A percentile compares a stretch with the other conserved stretches of the same genome.
phyloP scores from a whole-genome alignment of 768 basidiomycete species.

The Leccinellum rugosiceps region DNA sequence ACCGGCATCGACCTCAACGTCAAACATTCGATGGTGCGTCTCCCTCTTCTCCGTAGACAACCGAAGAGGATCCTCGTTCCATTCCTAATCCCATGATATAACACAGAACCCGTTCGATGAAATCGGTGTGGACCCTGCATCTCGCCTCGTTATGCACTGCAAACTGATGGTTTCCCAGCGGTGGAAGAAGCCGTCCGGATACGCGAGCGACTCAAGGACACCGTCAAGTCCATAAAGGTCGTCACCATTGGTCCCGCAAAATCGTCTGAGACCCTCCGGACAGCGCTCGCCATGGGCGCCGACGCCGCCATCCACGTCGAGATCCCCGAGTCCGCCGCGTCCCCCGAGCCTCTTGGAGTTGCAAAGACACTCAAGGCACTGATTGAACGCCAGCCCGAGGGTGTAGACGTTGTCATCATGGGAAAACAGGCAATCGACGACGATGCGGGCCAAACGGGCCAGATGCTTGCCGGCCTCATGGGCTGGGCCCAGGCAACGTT shows the following conservation, averaged over 20 bases:
- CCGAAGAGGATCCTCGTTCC: neutral
- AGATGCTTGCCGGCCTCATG: conserved; percentile 93
- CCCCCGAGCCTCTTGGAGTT: conserved; percentile 88
- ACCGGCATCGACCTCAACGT: conserved; percentile 96
- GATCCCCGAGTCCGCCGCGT: conserved; percentile 63
- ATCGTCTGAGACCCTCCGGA: conserved; percentile 84
- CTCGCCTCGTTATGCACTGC: neutral
- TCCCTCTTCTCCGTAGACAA: neutral
- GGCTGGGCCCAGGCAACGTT: conserved; percentile 95
- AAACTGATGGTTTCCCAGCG: conserved; percentile 44
- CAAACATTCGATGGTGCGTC: conserved; percentile 95
- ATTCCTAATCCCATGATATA: neutral
- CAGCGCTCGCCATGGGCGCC: conserved; percentile 97
- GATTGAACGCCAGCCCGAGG: conserved; percentile 58
- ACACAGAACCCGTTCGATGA: conserved; percentile 96
- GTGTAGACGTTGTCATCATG: conserved; percentile 85
- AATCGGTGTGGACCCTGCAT: conserved; percentile 62
- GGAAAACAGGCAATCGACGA: conserved; percentile 99
- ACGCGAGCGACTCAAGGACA: conserved; percentile 77
- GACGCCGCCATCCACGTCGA: conserved; percentile 92
- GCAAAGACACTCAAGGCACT: conserved; percentile 81
- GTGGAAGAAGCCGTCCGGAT: conserved; percentile 96
- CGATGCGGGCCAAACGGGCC: conserved; percentile 92
- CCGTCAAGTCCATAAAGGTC: conserved; percentile 83
- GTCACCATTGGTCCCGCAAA: conserved; percentile 95